Base-by-base conservation (phyloP, 2,329 filamentous ascomycete species). In the Botryotinia calthae region DNA sequence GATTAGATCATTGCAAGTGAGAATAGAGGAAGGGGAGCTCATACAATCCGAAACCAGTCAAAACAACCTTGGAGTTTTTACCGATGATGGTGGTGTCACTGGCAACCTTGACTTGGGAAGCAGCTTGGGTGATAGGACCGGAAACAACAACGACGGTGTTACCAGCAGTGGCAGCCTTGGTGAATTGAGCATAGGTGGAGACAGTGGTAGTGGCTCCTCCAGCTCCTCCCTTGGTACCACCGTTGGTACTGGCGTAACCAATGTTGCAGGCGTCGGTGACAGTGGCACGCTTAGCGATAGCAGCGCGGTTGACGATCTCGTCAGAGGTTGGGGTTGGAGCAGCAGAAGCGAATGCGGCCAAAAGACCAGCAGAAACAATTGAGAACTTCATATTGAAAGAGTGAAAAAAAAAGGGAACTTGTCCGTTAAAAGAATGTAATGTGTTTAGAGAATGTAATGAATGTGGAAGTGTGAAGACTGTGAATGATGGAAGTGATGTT, bases 231-330 rank as follows among this genome's bases (percentile, higher is more conserved):
- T 83, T 86, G 1, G 84, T 85, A 44, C 77, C 69, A 64, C 69
- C 85, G 70, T 86, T 86, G 74, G 82, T 76, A 37, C 82, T 84
- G 61, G 83, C 85, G 76, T 85, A 87, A 48, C 85, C 86, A 63
- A 81, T 79, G 44, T 79, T 79, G 25, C 76, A 74, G 20, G 74
- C 70, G 54, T 79, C 77, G n/a, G 76, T 75, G n/a, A 78, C 73
- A 69, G 82, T 81, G 75, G 84, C 84, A 68, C 87, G 84, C 81
- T 87, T 87, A 28, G 31, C 73, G 64, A 77, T 73, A 16, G 61
- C 69, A 25, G 76, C 76, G 37, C 72, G 72, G 59, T 70, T 63
- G 34, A 63, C 44, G 18, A 46, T 31, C 44, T 71, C 58, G 5
- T 51, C 58, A 16, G 44, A 64, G 51, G 58, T 64, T 71, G 69